Percentiles rank a stretch among this genome's conserved stretches.
These are phyloP conservation scores for Arthrobotrys sinensis DNA, from an alignment of 2,329 filamentous ascomycete genomes.

Conservation along the genomic window DNA sequence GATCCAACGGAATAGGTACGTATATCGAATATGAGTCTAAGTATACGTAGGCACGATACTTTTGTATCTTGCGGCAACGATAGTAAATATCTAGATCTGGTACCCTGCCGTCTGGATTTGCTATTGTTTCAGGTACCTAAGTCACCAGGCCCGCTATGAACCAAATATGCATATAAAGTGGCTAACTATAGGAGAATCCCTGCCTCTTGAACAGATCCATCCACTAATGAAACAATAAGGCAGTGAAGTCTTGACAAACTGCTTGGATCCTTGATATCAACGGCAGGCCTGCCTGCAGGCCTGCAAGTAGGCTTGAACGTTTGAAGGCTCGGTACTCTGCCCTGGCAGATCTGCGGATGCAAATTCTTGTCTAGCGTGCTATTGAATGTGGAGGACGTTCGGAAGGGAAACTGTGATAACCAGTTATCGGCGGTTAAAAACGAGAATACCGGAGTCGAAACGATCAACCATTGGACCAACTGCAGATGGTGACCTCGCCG, in stretches of 20 bases:
- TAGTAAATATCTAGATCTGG: too few relatives aligned
- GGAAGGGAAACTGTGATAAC: too few relatives aligned
- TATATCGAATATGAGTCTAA: neutral
- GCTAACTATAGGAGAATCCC: neutral
- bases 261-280: neutral
- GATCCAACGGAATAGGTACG: neutral
- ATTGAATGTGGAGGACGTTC: neutral
- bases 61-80: neutral
- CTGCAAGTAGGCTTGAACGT: neutral
- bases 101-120: too few relatives aligned
- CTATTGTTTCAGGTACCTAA: neutral
- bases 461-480: too few relatives aligned
- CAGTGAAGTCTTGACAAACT: neutral
- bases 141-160: neutral
- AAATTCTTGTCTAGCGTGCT: neutral
- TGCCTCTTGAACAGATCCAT: too few relatives aligned
- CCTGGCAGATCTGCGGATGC: neutral
- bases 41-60: neutral
- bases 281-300: constrained; percentile 2
- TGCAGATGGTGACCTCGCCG: too few relatives aligned
- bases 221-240: constrained; percentile 2
- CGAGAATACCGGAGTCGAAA: too few relatives aligned
- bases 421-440: too few relatives aligned
- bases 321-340: neutral
- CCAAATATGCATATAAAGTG: neutral